Evolutionary conservation across 2,329 filamentous ascomycete genomes (phyloP).

Genomic region (Purpureocillium takamizusanense): DNA sequence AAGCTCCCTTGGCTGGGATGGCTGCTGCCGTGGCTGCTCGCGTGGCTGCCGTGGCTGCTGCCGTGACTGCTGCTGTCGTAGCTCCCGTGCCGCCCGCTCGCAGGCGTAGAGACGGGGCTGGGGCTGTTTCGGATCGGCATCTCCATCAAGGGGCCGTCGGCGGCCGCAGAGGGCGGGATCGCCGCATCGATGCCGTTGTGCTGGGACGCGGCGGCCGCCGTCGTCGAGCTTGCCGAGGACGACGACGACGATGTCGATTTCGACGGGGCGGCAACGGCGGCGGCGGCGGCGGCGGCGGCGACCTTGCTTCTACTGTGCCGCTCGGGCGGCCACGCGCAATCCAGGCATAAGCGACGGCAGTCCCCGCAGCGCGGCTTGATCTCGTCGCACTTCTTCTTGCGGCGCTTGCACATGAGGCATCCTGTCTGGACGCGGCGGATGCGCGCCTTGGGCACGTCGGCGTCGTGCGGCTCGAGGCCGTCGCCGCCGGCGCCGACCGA

Average conservation of each 20-base stretch:
- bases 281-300: conserved; percentile 4
- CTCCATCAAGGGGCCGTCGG: conserved; percentile 7
- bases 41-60: conserved; percentile 4
- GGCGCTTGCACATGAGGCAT: conserved; percentile 33
- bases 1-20: conserved; percentile 2
- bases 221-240: background rate
- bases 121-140: conserved; percentile 12
- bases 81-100: conserved; percentile 7
- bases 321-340: conserved; percentile 20
- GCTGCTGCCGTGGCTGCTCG: background rate
- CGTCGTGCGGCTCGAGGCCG: conserved; percentile 3
- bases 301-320: conserved; percentile 11
- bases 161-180: background rate
- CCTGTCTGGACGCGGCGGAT: conserved; percentile 27
- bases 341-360: conserved; percentile 24
- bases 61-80: conserved; percentile 9
- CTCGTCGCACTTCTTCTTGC: conserved; percentile 41
- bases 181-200: background rate
- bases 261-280: background rate
- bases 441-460: conserved; percentile 20
- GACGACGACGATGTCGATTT: background rate
- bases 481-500: conserved; percentile 5
- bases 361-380: conserved; percentile 30
- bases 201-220: background rate
- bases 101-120: conserved; percentile 11